A percentile compares a stretch with the other conserved stretches of the same genome.
Evolutionary conservation across 345 rosid genomes (phyloP).

Genomic region (Litchi chinensis): DNA sequence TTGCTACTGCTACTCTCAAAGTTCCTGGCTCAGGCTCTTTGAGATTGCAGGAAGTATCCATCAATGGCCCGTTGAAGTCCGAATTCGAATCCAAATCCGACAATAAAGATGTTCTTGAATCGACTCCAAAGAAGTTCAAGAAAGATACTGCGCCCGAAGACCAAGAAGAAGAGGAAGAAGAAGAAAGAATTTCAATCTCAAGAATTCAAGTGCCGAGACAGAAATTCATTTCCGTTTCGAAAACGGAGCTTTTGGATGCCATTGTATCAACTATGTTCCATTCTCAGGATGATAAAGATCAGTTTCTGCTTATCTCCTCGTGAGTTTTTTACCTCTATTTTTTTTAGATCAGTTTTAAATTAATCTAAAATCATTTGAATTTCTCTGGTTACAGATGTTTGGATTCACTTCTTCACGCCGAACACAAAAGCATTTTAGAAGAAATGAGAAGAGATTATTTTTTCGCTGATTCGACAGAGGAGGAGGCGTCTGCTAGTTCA

Average conservation of each 20-base stretch:
- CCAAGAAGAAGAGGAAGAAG: constrained; percentile 25
- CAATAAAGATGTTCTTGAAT: constrained; percentile 5
- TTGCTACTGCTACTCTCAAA: constrained; percentile 14
- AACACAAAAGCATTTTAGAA: constrained; percentile 77
- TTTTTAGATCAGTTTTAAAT: background rate
- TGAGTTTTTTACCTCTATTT: constrained; percentile 28
- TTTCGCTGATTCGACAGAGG: constrained; percentile 39
- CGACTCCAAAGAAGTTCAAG: constrained; percentile 21
- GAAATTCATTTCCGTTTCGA: constrained; percentile 70
- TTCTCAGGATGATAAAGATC: constrained; percentile 54
- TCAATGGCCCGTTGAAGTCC: constrained; percentile 34
- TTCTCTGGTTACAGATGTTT: constrained; percentile 52
- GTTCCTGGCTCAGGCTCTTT: constrained; percentile 26
- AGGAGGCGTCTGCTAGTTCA: constrained; percentile 25
- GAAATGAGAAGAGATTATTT: constrained; percentile 76
- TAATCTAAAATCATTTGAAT: constrained; percentile 1
- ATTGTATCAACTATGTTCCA: constrained; percentile 50
- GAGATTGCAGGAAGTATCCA: constrained; percentile 34
- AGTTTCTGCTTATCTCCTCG: constrained; percentile 73
- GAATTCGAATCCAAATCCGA: background rate
- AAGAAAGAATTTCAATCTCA: constrained; percentile 52
- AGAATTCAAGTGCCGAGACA: constrained; percentile 75
- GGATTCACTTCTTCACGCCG: constrained; percentile 89
- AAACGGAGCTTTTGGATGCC: constrained; percentile 71
- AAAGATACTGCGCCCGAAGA: constrained; percentile 18